Base-by-base conservation (phyloP, 169 alveolate species). In the Toxoplasma gondii region DNA sequence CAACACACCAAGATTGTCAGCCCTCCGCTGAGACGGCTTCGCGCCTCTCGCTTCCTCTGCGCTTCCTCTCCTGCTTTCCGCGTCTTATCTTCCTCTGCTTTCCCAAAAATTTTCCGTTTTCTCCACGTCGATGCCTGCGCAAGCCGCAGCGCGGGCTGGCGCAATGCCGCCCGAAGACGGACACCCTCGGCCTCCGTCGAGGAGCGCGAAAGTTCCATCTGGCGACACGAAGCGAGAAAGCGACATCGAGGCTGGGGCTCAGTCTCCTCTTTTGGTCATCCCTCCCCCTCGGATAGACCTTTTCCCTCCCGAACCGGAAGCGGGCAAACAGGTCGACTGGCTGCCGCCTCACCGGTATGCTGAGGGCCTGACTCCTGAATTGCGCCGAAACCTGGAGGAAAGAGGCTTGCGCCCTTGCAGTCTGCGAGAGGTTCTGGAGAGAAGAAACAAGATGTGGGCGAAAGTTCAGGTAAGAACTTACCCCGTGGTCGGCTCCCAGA, bases 391-490 rank as follows among this genome's bases (percentile, higher is more conserved):
- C 82, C 90, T 93, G 31, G 64, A 49, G 54, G 91, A 86, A 4
- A 41, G 95, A 78, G 96, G 96, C 22, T 88, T 94, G 34, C 81
- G 53, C 38, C 96, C 96, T 45, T 58, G 90, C 39, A 82, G 97
- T 27, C 93, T 97, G 24, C 94, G 95, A 49, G 98, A 97, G 64
- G 98, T 97, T 24, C 93, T 97, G 39, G 88, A 45, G 31, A 93
- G 95, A 80, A 88, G 98, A 82, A 87, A 92, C 69, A 96, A 94
- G 45, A 90, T 83, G 34, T 96, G 97, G 97, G 97, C 98, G 29
- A 88, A 96, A 58, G 95, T 91, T 31, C 95, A 93, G 95, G 95
- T 92, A 24, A 44, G 92, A 22, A 36, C 67, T 39, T 49, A 10
- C 5, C 7, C 39, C 29, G 10, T 70, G 83, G 45, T 49, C 58